phyloP scores from a whole-genome alignment of 768 basidiomycete genomes.

The Lactarius evosmus region DNA sequence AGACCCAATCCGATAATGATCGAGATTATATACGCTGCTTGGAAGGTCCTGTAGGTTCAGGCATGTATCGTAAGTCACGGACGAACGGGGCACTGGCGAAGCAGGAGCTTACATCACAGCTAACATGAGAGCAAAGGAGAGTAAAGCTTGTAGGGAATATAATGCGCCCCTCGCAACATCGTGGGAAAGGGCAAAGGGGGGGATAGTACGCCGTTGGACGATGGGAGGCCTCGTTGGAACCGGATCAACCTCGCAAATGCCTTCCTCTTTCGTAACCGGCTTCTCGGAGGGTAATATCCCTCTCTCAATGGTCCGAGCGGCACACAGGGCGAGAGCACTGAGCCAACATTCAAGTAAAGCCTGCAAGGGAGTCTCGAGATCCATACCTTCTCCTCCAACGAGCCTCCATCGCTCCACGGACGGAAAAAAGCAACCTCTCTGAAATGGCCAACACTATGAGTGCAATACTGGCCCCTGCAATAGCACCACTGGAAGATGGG shows the following conservation, averaged over 20 bases:
- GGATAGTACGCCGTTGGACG: constrained; percentile 38
- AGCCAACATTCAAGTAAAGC: background rate
- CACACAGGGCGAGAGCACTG: constrained; percentile 3
- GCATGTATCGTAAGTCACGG: constrained; percentile 21
- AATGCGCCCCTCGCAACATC: constrained; percentile 71
- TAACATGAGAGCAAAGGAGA: constrained; percentile 76
- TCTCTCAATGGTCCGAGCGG: background rate
- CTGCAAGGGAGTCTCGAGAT: background rate
- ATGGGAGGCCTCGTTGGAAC: background rate
- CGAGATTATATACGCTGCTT: constrained; percentile 71
- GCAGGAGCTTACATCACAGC: constrained; percentile 62
- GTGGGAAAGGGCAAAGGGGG: constrained; percentile 64
- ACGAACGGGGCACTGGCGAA: constrained; percentile 13
- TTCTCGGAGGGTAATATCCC: background rate
- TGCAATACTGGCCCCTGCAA: constrained; percentile 72
- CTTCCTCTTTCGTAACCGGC: background rate
- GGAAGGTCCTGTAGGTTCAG: constrained; percentile 64
- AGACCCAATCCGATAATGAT: constrained; percentile 67
- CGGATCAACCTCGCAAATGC: background rate
- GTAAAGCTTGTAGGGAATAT: constrained; percentile 56
- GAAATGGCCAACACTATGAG: constrained; percentile 64
- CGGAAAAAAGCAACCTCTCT: constrained; percentile 65
- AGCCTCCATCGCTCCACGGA: constrained; percentile 48
- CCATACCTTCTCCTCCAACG: constrained; percentile 59
- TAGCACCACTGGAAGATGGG: constrained; percentile 65